phyloP scores from a whole-genome alignment of 2,329 filamentous ascomycete genomes.

The Cladosporium phlei region DNA sequence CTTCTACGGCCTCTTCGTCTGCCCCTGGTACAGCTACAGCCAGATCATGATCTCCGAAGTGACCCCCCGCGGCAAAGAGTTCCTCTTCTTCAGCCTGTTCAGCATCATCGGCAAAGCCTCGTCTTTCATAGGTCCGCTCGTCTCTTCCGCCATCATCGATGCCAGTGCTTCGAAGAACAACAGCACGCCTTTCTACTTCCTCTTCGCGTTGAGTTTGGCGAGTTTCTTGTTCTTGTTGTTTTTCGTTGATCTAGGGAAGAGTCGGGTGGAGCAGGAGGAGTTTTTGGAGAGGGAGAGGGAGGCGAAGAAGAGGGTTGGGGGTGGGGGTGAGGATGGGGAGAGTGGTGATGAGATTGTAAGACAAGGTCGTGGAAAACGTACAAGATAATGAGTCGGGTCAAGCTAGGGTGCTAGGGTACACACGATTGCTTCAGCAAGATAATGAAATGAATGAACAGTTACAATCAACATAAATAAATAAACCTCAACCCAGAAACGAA shows the following conservation, averaged over 20 bases:
- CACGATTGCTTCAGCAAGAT: background rate
- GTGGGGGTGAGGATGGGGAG: background rate
- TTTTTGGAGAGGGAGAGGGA: slow-evolving; percentile 43
- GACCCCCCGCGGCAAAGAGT: slow-evolving; percentile 63
- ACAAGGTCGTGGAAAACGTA: too few species aligned
- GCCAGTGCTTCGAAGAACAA: slow-evolving; percentile 53
- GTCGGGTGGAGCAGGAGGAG: slow-evolving; percentile 53
- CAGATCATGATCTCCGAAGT: slow-evolving; percentile 69
- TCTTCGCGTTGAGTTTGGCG: slow-evolving; percentile 54
- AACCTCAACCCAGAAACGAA: background rate
- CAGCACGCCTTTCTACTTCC: slow-evolving; percentile 61
- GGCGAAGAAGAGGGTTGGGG: slow-evolving; percentile 21
- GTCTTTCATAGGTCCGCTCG: slow-evolving; percentile 63
- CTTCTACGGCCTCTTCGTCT: slow-evolving; percentile 63
- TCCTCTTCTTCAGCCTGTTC: slow-evolving; percentile 66
- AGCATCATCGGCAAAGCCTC: slow-evolving; percentile 65
- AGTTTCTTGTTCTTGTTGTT: slow-evolving; percentile 51
- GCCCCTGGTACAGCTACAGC: slow-evolving; percentile 66
- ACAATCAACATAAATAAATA: background rate
- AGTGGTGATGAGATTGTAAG: background rate
- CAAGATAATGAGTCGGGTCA: too few species aligned
- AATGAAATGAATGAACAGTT: background rate
- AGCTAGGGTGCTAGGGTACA: too few species aligned
- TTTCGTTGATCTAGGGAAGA: slow-evolving; percentile 59
- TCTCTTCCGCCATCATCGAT: slow-evolving; percentile 66